Evolutionary conservation across 352 stramenopile species (phyloP), one percentile per base, ranked within the genome.

Genomic region (Globisporangium solare): DNA sequence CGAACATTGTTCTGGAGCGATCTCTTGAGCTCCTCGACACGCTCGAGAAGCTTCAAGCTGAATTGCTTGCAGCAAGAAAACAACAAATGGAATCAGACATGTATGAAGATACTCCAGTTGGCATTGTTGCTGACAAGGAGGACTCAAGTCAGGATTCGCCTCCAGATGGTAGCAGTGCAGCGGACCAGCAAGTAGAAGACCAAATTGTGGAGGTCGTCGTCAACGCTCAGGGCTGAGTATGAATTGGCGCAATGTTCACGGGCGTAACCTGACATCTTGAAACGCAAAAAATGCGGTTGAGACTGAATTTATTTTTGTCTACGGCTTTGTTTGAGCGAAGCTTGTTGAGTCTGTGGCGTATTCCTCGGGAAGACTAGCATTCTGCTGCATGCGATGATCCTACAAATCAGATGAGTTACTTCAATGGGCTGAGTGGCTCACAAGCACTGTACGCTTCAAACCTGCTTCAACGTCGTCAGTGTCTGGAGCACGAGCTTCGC

Each of bases 1-100:
- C 79, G 2, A 73, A 69, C 15, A 60, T 66, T n/a, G 68, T 89
- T 11, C 61, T 92, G 35, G 70, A 88, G 46, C 78, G 73, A 45
- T 77, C 79, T 10, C 58, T 92, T 0, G 70, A 79, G 47, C 55
- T 88, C 17, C 66, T 92, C 13, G 57, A 73, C 17, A 65, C 74
- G 1, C 67, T 89, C 21, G 79, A 89, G 51, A 35, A 65, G 6
- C 45, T 79, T 39, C 70, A 81, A 48, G n/a, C 54, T 17, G 40
- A 60, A n/a, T 13, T 63, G 57, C 39, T 69, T 56, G 27, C 47
- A 50, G 21, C 52, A 18, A 52, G 41, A 15, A 18, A 50, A 17
- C n/a, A 50, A 17, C n/a, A 27, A 20, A n/a, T 13, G n/a, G 27
- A 24, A 2, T 35, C 27, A 35, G 27, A 35, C 27, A 35, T 6